Evolutionary conservation across 2,329 filamentous ascomycete species (phyloP), one percentile per base, ranked within the genome.

Genomic region (Venturia carpophila): DNA sequence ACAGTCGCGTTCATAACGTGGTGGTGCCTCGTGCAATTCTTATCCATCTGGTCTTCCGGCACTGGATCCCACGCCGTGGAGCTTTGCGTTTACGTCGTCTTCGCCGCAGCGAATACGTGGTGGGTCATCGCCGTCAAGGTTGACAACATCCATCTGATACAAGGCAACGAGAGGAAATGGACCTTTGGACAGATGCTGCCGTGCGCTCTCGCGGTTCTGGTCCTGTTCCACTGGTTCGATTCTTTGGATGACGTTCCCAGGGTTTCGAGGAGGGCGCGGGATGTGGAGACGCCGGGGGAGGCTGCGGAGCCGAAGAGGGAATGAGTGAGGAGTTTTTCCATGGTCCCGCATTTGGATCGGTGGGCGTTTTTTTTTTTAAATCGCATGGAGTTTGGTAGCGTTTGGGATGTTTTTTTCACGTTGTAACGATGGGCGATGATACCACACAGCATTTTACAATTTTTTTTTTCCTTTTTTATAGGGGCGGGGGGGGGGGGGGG

Each of bases 141-240:
- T 30, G 41, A 56, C 17, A 64, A 58, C 10, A 19, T 39, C 11
- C 39, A 37, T 15, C 39, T 64, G 47, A 43, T 64, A 1, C 37
- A 21, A 19, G 63, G 63, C 9, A 52, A 64, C 27, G 63, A 64
- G 52, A 15, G n/a, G 13, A 39, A 27, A 5, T 58, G 47, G 63
- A 64, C 63, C 9, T 64, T 58, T 42, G 63, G 47, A 49, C 63
- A 64, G 52, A 63, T 61, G 37, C 24, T 61, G 17, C 39, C 42
- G 2, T 42, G 37, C 15, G 60, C 60, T 43, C 39, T 61, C 6
- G 37, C 60, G 17, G 60, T 62, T 17, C 49, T 39, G 62, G 60
- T 61, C 39, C 45, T 17, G 45, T 64, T 55, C 70, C 37, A 58
- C 37, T 58, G 37, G 17, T 58, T 58, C 13, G 52, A 58, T 58